Percentiles rank a stretch among this genome's conserved stretches.
Conservation (phyloP, 306 rosid genomes). For the Fagus sylvatica region DNA sequence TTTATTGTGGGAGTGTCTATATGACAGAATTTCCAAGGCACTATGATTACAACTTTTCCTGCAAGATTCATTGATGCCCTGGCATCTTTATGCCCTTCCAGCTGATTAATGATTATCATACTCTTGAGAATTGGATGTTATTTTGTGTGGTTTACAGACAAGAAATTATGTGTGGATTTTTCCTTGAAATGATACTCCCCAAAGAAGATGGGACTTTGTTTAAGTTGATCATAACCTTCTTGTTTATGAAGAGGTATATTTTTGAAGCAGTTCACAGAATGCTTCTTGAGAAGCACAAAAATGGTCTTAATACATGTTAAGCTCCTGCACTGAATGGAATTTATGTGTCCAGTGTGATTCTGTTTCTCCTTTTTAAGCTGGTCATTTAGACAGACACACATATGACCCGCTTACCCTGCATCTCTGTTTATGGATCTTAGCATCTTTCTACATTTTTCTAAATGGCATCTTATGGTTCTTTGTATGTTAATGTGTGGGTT, state of each 20-base stretch:
- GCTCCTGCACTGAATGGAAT: neutral
- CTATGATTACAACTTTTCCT: too few species aligned
- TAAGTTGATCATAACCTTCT: neutral
- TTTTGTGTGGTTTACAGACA: neutral
- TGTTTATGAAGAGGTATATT: neutral
- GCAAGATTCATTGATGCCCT: neutral
- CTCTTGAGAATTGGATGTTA: neutral
- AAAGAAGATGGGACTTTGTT: neutral
- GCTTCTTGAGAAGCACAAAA: neutral
- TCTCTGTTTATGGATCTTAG: neutral
- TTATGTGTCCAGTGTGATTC: too few species aligned
- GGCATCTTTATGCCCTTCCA: neutral
- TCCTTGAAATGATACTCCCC: neutral
- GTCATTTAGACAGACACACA: neutral
- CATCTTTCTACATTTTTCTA: neutral
- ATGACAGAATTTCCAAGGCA: too few species aligned
- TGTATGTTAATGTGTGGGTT: neutral
- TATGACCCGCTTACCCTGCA: neutral
- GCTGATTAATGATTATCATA: neutral
- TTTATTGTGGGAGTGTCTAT: too few species aligned
- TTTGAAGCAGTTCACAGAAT: neutral
- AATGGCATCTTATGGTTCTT: neutral
- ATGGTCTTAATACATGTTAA: neutral
- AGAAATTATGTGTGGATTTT: neutral
- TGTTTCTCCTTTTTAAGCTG: too few species aligned